Percentiles rank a stretch among this genome's conserved stretches.
Evolutionary conservation across 345 rosid species (phyloP).

Genomic region (Hibiscus trionum): DNA sequence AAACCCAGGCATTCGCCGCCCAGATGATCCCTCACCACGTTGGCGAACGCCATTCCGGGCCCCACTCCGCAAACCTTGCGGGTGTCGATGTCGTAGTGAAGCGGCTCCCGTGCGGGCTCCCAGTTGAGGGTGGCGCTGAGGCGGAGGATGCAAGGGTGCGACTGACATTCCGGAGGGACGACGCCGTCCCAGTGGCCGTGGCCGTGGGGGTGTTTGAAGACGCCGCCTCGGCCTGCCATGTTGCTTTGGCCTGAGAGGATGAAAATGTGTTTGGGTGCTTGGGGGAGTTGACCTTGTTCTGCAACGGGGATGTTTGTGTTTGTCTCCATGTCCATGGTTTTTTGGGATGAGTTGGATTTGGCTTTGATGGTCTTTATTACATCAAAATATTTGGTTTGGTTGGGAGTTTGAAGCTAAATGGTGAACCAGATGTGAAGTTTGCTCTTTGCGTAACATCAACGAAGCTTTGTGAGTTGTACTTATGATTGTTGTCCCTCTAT

Average conservation of each 20-base stretch:
- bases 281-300: neutral
- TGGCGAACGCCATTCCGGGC: slow-evolving; percentile 87
- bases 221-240: slow-evolving; percentile 93
- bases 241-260: slow-evolving; percentile 91
- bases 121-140: slow-evolving; percentile 49
- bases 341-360: neutral
- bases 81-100: slow-evolving; percentile 69
- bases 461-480: no score
- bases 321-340: neutral
- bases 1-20: slow-evolving; percentile 29
- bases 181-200: slow-evolving; percentile 61
- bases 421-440: no score
- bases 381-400: neutral
- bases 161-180: slow-evolving; percentile 55
- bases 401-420: neutral
- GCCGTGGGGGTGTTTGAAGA: slow-evolving; percentile 16
- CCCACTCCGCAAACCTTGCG: slow-evolving; percentile 69
- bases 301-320: slow-evolving; percentile 7
- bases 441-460: neutral
- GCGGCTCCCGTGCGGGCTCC: slow-evolving; percentile 70
- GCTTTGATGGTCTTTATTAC: neutral
- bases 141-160: slow-evolving; percentile 53
- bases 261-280: slow-evolving; percentile 41
- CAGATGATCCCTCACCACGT: slow-evolving; percentile 30
- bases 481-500: no score